These are phyloP conservation scores for Phytopythium mirpurense DNA, from an alignment of 352 stramenopile species.

Conservation along the genomic window DNA sequence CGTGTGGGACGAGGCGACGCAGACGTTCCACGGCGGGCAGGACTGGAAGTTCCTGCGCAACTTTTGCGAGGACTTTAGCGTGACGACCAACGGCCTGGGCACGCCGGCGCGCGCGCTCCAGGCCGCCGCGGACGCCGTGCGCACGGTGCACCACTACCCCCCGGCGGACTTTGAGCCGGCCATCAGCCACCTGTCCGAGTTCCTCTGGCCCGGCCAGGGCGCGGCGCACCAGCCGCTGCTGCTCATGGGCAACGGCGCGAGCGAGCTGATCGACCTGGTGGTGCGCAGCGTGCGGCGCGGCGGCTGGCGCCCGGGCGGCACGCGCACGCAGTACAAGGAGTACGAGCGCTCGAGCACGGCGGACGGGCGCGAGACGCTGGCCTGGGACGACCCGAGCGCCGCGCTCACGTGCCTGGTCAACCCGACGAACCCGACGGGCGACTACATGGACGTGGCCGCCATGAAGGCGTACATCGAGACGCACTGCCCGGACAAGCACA, in stretches of 20 bases:
- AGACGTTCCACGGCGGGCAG: conserved; percentile 90
- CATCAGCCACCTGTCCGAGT: conserved; percentile 83
- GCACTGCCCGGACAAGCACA: conserved; percentile 80
- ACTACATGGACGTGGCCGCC: conserved; percentile 77
- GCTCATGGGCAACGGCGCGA: conserved; percentile 81
- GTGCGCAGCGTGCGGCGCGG: conserved; percentile 75
- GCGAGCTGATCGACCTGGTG: conserved; percentile 84
- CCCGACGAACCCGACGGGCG: conserved; percentile 87
- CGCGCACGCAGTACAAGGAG: conserved; percentile 83
- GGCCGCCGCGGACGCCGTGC: conserved; percentile 63
- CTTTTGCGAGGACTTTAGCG: conserved; percentile 88
- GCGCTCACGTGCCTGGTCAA: conserved; percentile 87
- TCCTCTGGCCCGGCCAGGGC: conserved; percentile 63
- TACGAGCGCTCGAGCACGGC: conserved; percentile 84
- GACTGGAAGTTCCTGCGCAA: conserved; percentile 90
- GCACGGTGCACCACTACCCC: conserved; percentile 87
- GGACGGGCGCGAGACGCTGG: conserved; percentile 70
- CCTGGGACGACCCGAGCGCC: conserved; percentile 65
- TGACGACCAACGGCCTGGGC: conserved; percentile 86
- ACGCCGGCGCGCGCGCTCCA: conserved; percentile 66
- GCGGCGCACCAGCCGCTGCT: conserved; percentile 58
- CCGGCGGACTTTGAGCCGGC: conserved; percentile 88
- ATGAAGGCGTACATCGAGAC: conserved; percentile 89
- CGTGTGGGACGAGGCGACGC: conserved; percentile 79
- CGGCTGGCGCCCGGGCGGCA: conserved; percentile 69